Conservation (phyloP, 2,329 filamentous ascomycete genomes). For the Byssothecium circinans region DNA sequence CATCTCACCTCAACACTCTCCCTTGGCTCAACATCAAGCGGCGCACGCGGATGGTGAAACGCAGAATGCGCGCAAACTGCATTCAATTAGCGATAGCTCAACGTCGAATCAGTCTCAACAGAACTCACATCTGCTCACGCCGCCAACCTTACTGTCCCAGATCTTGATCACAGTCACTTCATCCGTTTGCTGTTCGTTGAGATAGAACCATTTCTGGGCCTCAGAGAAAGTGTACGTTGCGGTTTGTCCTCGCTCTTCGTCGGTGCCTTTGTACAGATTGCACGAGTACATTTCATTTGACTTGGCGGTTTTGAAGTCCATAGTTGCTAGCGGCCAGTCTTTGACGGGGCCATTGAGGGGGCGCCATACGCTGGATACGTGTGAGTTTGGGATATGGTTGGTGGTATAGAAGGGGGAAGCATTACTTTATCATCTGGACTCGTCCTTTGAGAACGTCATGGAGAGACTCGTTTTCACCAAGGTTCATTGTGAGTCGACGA, state of each 20-base stretch:
- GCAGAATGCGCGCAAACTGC: slow-evolving; percentile 6
- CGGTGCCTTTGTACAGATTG: slow-evolving; percentile 3
- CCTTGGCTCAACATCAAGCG: background rate
- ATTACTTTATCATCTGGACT: slow-evolving; percentile 12
- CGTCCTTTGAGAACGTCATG: slow-evolving; percentile 7
- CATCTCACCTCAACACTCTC: slow-evolving; percentile 10
- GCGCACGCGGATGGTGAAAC: slow-evolving; percentile 3
- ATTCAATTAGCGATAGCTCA: background rate
- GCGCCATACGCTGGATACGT: slow-evolving; percentile 11
- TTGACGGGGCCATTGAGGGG: slow-evolving; percentile 10
- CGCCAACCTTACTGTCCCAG: slow-evolving; percentile 12
- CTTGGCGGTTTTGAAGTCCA: slow-evolving; percentile 9
- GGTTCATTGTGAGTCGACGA: background rate
- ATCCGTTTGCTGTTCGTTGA: slow-evolving; percentile 8
- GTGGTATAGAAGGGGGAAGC: background rate
- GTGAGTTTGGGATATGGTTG: background rate
- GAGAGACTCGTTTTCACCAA: background rate
- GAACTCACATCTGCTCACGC: background rate
- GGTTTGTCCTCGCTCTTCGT: slow-evolving; percentile 9
- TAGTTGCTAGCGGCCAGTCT: slow-evolving; percentile 16
- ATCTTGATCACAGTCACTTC: slow-evolving; percentile 21
- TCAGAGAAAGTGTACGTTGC: slow-evolving; percentile 2
- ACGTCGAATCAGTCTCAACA: background rate
- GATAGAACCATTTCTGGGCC: slow-evolving; percentile 17
- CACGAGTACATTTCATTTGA: slow-evolving; percentile 4